phyloP scores from a whole-genome alignment of 306 rosid genomes.

The Carpinus viminea region DNA sequence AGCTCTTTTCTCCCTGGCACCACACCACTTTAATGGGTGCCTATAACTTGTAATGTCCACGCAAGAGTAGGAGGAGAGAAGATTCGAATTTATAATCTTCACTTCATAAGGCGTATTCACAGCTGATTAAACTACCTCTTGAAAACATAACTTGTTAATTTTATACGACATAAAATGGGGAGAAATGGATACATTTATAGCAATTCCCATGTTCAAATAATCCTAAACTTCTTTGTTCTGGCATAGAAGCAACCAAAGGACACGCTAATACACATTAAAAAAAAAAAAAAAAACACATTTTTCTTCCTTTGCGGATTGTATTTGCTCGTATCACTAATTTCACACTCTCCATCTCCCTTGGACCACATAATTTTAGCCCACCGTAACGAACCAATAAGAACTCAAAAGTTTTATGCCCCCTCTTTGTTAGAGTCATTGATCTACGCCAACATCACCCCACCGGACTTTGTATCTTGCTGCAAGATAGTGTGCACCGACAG shows the following conservation, averaged over 20 bases:
- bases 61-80: too few species aligned
- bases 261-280: background rate
- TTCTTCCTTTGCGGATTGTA: background rate
- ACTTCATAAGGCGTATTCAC: too few species aligned
- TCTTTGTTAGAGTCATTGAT: conserved; percentile 31
- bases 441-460: conserved; percentile 79
- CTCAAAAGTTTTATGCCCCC: conserved; percentile 12
- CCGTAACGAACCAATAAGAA: conserved; percentile 22
- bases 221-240: background rate
- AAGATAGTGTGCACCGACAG: conserved; percentile 89
- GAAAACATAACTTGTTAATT: too few species aligned
- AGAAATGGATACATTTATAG: background rate
- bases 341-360: background rate
- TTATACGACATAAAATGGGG: background rate
- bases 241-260: background rate
- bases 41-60: too few species aligned
- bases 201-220: background rate
- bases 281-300: background rate
- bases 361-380: background rate
- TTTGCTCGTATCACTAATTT: background rate
- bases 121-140: too few species aligned
- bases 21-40: too few species aligned
- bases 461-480: conserved; percentile 77
- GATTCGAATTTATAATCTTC: too few species aligned
- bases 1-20: too few species aligned